phyloP scores from a whole-genome alignment of 2,329 filamentous ascomycete genomes.

The Aspergillus sp. region DNA sequence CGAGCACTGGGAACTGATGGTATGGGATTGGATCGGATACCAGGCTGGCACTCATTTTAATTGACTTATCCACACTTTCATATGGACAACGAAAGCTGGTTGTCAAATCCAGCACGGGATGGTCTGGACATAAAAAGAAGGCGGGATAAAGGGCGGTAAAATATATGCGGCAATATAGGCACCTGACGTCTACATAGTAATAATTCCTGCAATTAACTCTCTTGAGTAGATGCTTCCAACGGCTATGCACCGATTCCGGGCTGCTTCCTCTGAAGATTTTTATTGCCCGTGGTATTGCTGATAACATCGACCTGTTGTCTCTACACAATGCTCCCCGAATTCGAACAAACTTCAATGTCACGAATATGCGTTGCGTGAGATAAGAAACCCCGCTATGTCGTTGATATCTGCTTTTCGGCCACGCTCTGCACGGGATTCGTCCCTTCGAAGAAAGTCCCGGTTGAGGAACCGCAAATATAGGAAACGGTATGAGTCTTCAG shows the following conservation, averaged over 20 bases:
- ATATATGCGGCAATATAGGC: not conserved
- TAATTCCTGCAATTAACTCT: too few relatives aligned
- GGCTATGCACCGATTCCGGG: not conserved
- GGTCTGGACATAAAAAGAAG: conserved; percentile 1
- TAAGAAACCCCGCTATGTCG: conserved; percentile 13
- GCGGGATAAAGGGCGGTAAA: conserved; percentile 1
- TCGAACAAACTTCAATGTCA: too few relatives aligned
- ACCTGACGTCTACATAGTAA: not conserved
- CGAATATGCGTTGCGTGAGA: too few relatives aligned
- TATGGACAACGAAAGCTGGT: not conserved
- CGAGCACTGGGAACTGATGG: not conserved
- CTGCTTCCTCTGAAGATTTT: not conserved
- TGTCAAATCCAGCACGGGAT: not conserved
- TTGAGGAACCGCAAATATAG: conserved; percentile 13
- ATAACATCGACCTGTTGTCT: too few relatives aligned
- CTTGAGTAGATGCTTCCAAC: not conserved
- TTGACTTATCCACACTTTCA: not conserved
- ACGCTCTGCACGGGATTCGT: conserved; percentile 21
- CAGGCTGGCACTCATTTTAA: not conserved
- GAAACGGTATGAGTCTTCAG: conserved; percentile 5
- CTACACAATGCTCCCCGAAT: too few relatives aligned
- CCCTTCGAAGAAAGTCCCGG: conserved; percentile 17
- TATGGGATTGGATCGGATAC: not conserved
- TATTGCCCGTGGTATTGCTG: not conserved
- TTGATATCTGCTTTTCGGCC: conserved; percentile 29